Percentiles rank a stretch among this genome's conserved stretches.
Evolutionary conservation across 768 basidiomycete species (phyloP).

Genomic region (Pleurotus ostreatus): DNA sequence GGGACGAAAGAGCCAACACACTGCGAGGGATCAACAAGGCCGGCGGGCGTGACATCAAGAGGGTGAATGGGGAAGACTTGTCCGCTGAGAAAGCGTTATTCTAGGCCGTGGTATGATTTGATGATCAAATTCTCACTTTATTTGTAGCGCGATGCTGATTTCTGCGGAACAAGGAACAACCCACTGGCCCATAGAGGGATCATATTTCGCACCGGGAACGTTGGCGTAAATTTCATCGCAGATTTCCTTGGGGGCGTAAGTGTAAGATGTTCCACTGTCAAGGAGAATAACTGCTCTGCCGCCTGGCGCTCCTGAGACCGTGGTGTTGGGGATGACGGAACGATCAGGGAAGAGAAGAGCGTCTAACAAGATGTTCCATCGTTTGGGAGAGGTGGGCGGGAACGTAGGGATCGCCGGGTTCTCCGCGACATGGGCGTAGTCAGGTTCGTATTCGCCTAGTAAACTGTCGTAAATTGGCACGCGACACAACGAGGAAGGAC

Average conservation of each 20-base stretch:
- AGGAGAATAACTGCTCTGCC: constrained; percentile 73
- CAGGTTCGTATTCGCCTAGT: constrained; percentile 63
- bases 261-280: constrained; percentile 81
- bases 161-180: constrained; percentile 69
- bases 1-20: constrained; percentile 81
- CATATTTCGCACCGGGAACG: constrained; percentile 59
- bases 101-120: constrained; percentile 7
- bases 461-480: neutral
- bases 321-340: constrained; percentile 48
- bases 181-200: constrained; percentile 57
- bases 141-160: constrained; percentile 75
- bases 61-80: constrained; percentile 77
- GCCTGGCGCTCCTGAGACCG: constrained; percentile 52
- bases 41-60: constrained; percentile 61
- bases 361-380: constrained; percentile 79
- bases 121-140: constrained; percentile 46
- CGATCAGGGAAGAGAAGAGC: constrained; percentile 58
- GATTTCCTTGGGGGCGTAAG: constrained; percentile 65
- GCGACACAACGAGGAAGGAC: constrained; percentile 12
- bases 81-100: constrained; percentile 39
- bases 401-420: constrained; percentile 66
- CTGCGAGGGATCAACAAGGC: constrained; percentile 35
- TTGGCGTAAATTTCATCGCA: constrained; percentile 67
- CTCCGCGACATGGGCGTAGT: constrained; percentile 56
- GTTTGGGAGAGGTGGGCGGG: constrained; percentile 56